Percentiles rank a stretch among this genome's conserved stretches.
These are phyloP conservation scores for Cochlearia excelsa DNA, from an alignment of 345 rosid species.

Conservation along the genomic window DNA sequence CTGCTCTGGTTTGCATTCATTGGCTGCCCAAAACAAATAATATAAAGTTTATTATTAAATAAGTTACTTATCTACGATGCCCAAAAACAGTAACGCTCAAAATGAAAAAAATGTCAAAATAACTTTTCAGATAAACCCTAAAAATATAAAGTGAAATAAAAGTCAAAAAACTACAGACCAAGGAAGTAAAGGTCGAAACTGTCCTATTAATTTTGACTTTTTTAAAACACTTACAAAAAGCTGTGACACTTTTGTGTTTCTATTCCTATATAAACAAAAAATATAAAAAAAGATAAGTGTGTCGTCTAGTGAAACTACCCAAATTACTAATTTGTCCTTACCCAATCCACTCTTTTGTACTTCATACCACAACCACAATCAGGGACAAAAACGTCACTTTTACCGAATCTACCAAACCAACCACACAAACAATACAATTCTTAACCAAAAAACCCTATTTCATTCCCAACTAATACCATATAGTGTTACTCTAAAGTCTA, in stretches of 20 bases:
- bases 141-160: slow-evolving; percentile 5
- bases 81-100: slow-evolving; percentile 28
- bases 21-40: slow-evolving; percentile 36
- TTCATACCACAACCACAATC: slow-evolving; percentile 24
- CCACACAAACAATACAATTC: slow-evolving; percentile 4
- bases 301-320: slow-evolving; percentile 35
- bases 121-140: slow-evolving; percentile 16
- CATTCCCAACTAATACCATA: background rate
- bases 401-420: slow-evolving; percentile 33
- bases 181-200: slow-evolving; percentile 41
- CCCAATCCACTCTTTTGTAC: slow-evolving; percentile 35
- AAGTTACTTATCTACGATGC: background rate
- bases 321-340: slow-evolving; percentile 42
- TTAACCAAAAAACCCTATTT: slow-evolving; percentile 1
- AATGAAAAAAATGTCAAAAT: slow-evolving; percentile 20
- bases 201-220: slow-evolving; percentile 62
- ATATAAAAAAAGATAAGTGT: background rate
- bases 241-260: slow-evolving; percentile 32
- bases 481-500: no score
- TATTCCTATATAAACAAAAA: background rate
- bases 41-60: background rate
- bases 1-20: slow-evolving; percentile 56
- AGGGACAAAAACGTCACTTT: slow-evolving; percentile 37
- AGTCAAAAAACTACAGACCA: slow-evolving; percentile 35
- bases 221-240: slow-evolving; percentile 26